A percentile compares a stretch with the other conserved stretches of the same genome.
Conservation (phyloP, 345 rosid genomes). For the Eucalyptus caleyi region DNA sequence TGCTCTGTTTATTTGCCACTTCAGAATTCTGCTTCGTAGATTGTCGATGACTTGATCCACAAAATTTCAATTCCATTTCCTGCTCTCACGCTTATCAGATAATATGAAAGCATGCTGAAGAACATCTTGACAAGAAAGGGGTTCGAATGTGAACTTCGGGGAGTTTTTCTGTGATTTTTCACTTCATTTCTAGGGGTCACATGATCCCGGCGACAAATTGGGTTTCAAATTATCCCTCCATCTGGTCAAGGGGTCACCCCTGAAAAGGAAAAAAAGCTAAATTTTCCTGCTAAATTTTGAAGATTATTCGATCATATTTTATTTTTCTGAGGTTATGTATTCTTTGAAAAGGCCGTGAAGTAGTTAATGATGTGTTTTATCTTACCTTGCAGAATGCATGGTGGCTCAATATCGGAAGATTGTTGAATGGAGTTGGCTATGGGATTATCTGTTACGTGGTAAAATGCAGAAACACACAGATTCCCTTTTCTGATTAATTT, state of each 20-base stretch:
- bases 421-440: constrained; percentile 11
- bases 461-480: not conserved
- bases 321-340: not conserved
- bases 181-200: not conserved
- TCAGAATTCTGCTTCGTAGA: not conserved
- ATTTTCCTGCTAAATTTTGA: not conserved
- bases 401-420: constrained; percentile 24
- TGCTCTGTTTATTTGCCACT: not conserved
- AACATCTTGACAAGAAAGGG: not conserved
- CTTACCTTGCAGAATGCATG: constrained; percentile 4
- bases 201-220: not conserved
- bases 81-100: not conserved
- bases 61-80: not conserved
- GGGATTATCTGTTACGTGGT: constrained; percentile 22
- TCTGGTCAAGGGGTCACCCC: not conserved
- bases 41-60: not conserved
- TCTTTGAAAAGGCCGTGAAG: not conserved
- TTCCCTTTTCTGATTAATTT: not conserved
- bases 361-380: not conserved
- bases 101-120: not conserved
- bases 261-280: not conserved
- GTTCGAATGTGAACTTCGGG: not conserved
- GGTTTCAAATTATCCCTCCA: not conserved
- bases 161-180: not conserved
- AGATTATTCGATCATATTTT: not conserved